Evolutionary conservation across 2,329 filamentous ascomycete species (phyloP), one percentile per base, ranked within the genome.

Genomic region (Nectriaceae sp.): DNA sequence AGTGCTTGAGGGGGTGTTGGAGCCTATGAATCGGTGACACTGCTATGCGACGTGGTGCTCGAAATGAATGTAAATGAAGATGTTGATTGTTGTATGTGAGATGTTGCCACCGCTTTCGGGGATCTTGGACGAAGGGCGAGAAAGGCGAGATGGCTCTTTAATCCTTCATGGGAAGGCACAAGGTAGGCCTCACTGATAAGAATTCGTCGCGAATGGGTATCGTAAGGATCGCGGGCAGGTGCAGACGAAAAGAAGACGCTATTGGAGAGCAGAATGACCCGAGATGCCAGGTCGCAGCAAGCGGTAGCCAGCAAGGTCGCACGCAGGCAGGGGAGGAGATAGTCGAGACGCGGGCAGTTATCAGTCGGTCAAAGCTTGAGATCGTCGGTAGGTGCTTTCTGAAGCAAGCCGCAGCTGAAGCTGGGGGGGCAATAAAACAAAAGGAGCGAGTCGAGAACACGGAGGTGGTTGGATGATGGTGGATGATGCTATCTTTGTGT

Each of bases 281-380:
- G 44, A 31, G 44, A 38, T 42, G 8, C 6, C 11, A 22, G 39
- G 31, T n/a, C 45, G 18, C 31, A 22, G 33, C 31, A 29, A 40
- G 18, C 13, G 33, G 37, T 20, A 26, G 35, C 31, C 21, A 37
- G 47, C 16, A 29, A 21, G 47, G 26, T 31, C 26, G 16, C 33
- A 38, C 41, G 20, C 22, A 33, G 42, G 31, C 11, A 24, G 24
- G 42, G 40, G 43, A 19, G 38, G 29, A 20, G 24, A 36, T 42
- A 37, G 37, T 21, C 24, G 21, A 44, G 42, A 26, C 43, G 44
- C 42, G 33, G 33, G 46, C 43, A n/a, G 21, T 50, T 43, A 31
- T 45, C 49, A 36, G 42, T 42, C 46, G 46, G 40, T 52, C 49
- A 42, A 22, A n/a, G 33, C 40, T 49, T 45, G 44, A 46, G 44